Conservation (phyloP, 1,284 basidiomycete species). For the Phaffia rhodozyma region DNA sequence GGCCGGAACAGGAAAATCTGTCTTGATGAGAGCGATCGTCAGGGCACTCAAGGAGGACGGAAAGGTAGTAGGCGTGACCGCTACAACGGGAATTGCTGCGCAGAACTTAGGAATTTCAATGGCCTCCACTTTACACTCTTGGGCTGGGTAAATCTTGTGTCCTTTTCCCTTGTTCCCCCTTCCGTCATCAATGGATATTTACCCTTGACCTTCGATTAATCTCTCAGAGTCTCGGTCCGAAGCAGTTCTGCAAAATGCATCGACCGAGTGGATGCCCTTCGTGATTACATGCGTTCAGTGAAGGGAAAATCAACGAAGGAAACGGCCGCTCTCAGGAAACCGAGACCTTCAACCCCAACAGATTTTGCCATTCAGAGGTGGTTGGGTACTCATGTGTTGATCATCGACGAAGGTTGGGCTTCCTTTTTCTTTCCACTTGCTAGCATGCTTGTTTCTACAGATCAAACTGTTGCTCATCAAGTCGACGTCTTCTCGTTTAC, state of each 20-base stretch:
- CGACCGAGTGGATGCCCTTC: too few relatives aligned
- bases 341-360: too few relatives aligned
- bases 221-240: too few relatives aligned
- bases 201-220: neutral
- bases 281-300: too few relatives aligned
- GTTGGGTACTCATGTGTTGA: neutral
- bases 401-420: conserved; percentile 3
- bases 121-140: neutral
- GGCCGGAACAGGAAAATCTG: conserved; percentile 85
- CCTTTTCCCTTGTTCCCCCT: neutral
- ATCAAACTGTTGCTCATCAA: neutral
- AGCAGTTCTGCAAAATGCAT: too few relatives aligned
- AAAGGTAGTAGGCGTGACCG: neutral
- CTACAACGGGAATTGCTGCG: conserved; percentile 1
- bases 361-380: neutral
- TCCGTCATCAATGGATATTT: neutral
- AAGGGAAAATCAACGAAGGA: too few relatives aligned
- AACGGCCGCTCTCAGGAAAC: too few relatives aligned
- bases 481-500: neutral
- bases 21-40: conserved; percentile 83
- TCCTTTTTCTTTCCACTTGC: neutral
- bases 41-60: conserved; percentile 38
- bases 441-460: neutral
- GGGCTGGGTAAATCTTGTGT: neutral
- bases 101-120: neutral